These are phyloP conservation scores for Fusarium virguliforme DNA, from an alignment of 2,329 filamentous ascomycete genomes.

Conservation along the genomic window DNA sequence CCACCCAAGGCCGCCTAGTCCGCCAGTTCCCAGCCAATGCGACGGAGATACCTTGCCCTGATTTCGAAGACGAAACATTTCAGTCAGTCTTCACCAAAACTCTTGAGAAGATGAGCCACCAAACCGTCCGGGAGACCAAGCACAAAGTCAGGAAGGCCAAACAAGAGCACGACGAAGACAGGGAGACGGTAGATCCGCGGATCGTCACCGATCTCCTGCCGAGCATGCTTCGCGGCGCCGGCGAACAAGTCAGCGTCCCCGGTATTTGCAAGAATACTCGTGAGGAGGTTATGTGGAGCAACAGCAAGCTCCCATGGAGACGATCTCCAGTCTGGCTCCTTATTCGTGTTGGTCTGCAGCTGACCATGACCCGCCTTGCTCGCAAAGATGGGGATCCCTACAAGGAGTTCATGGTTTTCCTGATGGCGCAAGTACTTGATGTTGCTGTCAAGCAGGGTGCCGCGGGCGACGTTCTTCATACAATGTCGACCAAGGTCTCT, in stretches of 20 bases:
- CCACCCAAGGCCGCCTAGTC: conserved; percentile 26
- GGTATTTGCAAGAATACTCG: conserved; percentile 66
- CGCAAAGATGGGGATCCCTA: neutral
- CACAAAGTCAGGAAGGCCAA: conserved; percentile 57
- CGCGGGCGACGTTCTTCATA: conserved; percentile 28
- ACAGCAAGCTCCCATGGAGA: conserved; percentile 59
- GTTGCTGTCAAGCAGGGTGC: neutral
- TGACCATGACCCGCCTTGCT: conserved; percentile 33
- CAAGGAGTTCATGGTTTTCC: conserved; percentile 38
- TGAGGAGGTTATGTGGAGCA: conserved; percentile 67
- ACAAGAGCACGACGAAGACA: conserved; percentile 57
- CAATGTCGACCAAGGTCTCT: conserved; percentile 34
- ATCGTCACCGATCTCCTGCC: conserved; percentile 67
- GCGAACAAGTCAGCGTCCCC: conserved; percentile 41
- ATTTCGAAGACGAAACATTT: conserved; percentile 35
- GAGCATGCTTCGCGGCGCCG: conserved; percentile 59
- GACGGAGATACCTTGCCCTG: neutral
- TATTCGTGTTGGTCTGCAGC: conserved; percentile 67
- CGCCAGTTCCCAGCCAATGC: conserved; percentile 34
- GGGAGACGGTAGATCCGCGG: conserved; percentile 66
- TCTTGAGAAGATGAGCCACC: conserved; percentile 53
- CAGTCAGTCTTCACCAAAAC: conserved; percentile 44
- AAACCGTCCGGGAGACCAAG: conserved; percentile 43
- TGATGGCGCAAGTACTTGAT: conserved; percentile 17
- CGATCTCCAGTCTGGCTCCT: conserved; percentile 70